A percentile compares a stretch with the other conserved stretches of the same genome.
phyloP scores from a whole-genome alignment of 805 yeast species.

The Saturnispora galanensis region DNA sequence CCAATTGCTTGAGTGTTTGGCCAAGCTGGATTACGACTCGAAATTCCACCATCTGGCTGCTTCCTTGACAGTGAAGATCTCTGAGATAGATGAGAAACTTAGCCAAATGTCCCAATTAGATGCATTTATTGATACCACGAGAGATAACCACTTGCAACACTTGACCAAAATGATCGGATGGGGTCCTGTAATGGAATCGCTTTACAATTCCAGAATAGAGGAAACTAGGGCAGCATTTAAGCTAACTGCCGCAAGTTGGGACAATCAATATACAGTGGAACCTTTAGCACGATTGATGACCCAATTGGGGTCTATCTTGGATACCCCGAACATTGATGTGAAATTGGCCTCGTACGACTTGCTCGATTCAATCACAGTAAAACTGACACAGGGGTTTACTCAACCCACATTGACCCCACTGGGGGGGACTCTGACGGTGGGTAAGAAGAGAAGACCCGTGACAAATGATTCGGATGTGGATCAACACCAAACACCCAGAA shows the following conservation, averaged over 20 bases:
- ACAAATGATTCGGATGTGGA: background rate
- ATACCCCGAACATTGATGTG: background rate
- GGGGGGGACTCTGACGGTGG: background rate
- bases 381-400: background rate
- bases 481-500: slow-evolving; percentile 2
- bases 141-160: too few species aligned
- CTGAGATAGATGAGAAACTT: slow-evolving; percentile 25
- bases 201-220: too few species aligned
- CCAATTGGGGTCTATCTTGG: slow-evolving; percentile 1
- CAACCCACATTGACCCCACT: background rate
- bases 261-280: background rate
- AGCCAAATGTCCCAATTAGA: background rate
- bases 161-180: too few species aligned
- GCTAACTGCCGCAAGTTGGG: background rate
- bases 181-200: too few species aligned
- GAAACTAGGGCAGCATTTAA: too few species aligned
- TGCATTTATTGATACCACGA: background rate
- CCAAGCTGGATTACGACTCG: slow-evolving; percentile 1
- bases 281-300: slow-evolving; percentile 6
- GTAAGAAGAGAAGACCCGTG: background rate
- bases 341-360: slow-evolving; percentile 1
- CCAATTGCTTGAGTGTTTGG: background rate
- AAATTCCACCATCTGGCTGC: background rate
- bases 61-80: background rate
- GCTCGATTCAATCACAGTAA: background rate